Conservation (phyloP, 345 rosid genomes). For the Firmiana major region DNA sequence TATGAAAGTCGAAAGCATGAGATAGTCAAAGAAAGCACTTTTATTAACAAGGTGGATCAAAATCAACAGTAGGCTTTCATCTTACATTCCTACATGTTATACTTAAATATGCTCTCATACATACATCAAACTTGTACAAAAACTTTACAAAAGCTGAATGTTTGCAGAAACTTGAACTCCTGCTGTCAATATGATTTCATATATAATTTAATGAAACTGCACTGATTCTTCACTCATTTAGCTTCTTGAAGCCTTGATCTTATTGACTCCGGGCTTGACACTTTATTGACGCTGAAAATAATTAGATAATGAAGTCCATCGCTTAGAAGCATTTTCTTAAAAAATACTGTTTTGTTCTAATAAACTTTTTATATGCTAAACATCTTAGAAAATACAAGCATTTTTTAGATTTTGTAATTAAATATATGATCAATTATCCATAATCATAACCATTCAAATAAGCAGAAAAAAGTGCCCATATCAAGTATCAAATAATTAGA, state of each 20-base stretch:
- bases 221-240: constrained; percentile 24
- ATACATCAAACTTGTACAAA: neutral
- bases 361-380: neutral
- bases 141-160: neutral
- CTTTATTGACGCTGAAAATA: constrained; percentile 60
- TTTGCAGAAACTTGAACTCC: neutral
- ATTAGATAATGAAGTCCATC: neutral
- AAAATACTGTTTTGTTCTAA: neutral
- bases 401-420: neutral
- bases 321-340: neutral
- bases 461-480: neutral
- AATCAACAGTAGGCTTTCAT: neutral
- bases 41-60: neutral
- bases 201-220: neutral
- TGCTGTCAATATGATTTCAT: neutral
- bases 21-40: neutral
- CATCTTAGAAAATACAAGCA: neutral
- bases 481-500: neutral
- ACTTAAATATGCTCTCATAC: neutral
- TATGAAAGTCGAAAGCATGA: neutral
- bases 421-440: neutral
- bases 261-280: constrained; percentile 42
- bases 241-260: constrained; percentile 50
- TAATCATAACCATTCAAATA: neutral
- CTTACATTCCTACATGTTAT: neutral